These are phyloP conservation scores for Fistulinella prunicolor DNA, from an alignment of 768 basidiomycete species.

Conservation along the genomic window DNA sequence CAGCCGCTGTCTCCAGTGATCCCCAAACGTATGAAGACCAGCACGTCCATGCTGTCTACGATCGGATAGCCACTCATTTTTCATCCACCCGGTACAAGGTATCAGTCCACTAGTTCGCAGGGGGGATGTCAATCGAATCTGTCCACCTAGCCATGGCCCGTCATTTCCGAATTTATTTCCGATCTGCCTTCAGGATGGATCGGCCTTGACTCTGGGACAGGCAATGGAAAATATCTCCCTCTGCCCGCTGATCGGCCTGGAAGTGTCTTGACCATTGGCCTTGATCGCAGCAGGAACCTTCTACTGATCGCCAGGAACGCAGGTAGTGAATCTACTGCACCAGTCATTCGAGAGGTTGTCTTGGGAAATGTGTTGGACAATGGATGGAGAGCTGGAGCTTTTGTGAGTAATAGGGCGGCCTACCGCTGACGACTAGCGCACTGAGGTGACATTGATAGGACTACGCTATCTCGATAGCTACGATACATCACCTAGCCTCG, in stretches of 20 bases:
- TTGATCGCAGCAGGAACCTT: conserved; percentile 80
- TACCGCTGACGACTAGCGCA: background rate
- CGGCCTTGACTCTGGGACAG: conserved; percentile 93
- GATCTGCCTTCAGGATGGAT: conserved; percentile 73
- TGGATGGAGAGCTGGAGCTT: conserved; percentile 73
- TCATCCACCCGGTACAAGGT: conserved; percentile 83
- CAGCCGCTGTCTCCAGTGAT: conserved; percentile 45
- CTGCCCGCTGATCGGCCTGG: conserved; percentile 60
- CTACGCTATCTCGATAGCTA: conserved; percentile 96
- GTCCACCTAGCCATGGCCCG: conserved; percentile 76
- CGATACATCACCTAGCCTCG: conserved; percentile 93
- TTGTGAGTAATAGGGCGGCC: conserved; percentile 53
- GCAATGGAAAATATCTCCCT: conserved; percentile 96
- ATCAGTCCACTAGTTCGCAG: background rate
- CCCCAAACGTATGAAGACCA: conserved; percentile 60
- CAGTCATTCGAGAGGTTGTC: conserved; percentile 63
- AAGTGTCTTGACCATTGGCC: conserved; percentile 70
- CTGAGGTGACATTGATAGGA: conserved; percentile 52
- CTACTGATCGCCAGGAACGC: conserved; percentile 72
- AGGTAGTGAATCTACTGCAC: conserved; percentile 35
- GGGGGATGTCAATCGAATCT: background rate
- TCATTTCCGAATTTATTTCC: conserved; percentile 72
- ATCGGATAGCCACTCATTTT: conserved; percentile 83
- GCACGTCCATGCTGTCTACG: conserved; percentile 83
- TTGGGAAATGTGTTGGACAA: conserved; percentile 72